phyloP scores from a whole-genome alignment of 2,329 filamentous ascomycete species.

The Aspergillus proliferans region DNA sequence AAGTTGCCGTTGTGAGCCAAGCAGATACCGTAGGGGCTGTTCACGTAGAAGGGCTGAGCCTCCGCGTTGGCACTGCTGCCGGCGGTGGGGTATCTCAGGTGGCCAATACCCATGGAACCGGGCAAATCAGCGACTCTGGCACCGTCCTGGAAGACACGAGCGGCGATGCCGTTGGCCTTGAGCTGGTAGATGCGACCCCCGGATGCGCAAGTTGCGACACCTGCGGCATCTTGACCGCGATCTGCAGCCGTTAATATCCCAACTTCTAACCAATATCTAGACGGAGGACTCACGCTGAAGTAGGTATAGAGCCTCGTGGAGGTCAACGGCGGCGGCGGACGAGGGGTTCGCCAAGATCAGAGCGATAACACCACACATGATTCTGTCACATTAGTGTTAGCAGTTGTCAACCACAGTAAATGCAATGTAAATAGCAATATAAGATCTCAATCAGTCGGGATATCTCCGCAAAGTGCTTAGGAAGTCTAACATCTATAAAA shows the following conservation, averaged over 20 bases:
- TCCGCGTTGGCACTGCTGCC: conserved; percentile 79
- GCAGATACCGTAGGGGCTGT: conserved; percentile 75
- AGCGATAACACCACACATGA: conserved; percentile 59
- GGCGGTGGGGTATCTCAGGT: conserved; percentile 83
- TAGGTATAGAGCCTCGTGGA: conserved; percentile 66
- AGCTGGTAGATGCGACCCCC: conserved; percentile 80
- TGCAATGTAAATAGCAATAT: conserved; percentile 10
- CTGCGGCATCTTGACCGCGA: conserved; percentile 80
- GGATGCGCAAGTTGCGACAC: conserved; percentile 67
- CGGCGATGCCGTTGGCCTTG: conserved; percentile 85
- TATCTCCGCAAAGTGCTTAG: conserved; percentile 39
- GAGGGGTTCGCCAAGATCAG: conserved; percentile 55
- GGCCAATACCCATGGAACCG: conserved; percentile 79
- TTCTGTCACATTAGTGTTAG: conserved; percentile 19
- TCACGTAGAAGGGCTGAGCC: conserved; percentile 89
- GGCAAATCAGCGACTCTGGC: conserved; percentile 66
- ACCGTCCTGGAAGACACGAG: conserved; percentile 78
- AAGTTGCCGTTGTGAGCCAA: conserved; percentile 85
- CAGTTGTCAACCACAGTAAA: conserved; percentile 6
- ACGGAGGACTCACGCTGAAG: conserved; percentile 48
- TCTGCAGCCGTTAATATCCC: conserved; percentile 32
- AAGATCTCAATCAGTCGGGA: conserved; percentile 20
- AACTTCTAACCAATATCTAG: not conserved
- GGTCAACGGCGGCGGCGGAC: conserved; percentile 52
- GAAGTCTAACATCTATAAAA: conserved; percentile 48